These are phyloP conservation scores for Colletotrichum sidae DNA, from an alignment of 2,329 filamentous ascomycete genomes.

Conservation along the genomic window DNA sequence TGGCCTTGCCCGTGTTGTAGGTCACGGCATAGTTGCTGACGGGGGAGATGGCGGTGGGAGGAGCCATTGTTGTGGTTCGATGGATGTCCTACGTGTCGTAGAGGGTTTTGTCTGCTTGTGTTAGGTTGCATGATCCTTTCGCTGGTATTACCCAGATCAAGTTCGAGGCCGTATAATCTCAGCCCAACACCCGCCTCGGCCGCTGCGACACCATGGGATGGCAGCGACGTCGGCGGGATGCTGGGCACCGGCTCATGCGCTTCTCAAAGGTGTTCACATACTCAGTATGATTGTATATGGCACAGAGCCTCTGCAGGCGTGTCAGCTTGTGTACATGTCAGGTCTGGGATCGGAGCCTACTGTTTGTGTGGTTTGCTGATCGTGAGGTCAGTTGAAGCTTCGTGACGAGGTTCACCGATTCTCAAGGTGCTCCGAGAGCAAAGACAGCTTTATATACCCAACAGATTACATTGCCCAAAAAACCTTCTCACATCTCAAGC, in stretches of 20 bases:
- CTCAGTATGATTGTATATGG: constrained; percentile 2
- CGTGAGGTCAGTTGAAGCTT: no score
- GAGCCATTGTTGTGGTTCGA: background rate
- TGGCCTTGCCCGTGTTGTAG: constrained; percentile 37
- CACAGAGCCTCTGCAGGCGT: constrained; percentile 18
- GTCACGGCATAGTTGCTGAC: constrained; percentile 56
- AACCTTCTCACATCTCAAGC: constrained; percentile 29
- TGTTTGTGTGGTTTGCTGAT: constrained; percentile 5
- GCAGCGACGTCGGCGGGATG: constrained; percentile 37
- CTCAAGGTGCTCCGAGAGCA: no score
- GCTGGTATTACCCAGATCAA: constrained; percentile 99
- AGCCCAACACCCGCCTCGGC: constrained; percentile 54
- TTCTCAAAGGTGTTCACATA: constrained; percentile 29
- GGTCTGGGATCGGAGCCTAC: constrained; percentile 22
- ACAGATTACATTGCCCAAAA: constrained; percentile 9
- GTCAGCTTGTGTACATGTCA: constrained; percentile 23
- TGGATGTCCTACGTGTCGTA: no score
- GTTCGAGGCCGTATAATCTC: constrained; percentile 94
- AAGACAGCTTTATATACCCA: constrained; percentile 19
- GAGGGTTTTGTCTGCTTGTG: constrained; percentile 16
- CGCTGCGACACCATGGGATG: constrained; percentile 38
- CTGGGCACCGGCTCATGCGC: constrained; percentile 73
- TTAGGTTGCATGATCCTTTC: constrained; percentile 90
- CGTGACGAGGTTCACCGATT: no score
- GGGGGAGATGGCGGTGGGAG: constrained; percentile 73